phyloP scores from a whole-genome alignment of 2,329 filamentous ascomycete genomes.

The Pseudopithomyces maydicus region DNA sequence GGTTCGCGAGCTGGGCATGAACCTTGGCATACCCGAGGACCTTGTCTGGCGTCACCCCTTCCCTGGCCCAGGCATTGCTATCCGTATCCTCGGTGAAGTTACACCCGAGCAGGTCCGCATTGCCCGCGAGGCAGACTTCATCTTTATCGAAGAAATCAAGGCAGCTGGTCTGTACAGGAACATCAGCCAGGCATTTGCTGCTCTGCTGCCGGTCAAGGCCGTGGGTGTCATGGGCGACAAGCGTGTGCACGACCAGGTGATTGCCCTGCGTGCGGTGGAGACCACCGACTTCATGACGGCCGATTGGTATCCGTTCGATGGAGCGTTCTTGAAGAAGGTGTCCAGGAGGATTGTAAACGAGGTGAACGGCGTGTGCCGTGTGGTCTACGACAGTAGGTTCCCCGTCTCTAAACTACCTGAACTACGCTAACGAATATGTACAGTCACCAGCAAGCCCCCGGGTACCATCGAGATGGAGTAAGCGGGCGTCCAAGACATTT shows the following conservation, averaged over 20 bases:
- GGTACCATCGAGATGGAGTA: slow-evolving; percentile 79
- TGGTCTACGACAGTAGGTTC: slow-evolving; percentile 69
- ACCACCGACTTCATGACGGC: slow-evolving; percentile 77
- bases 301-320: slow-evolving; percentile 69
- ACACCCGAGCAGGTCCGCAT: slow-evolving; percentile 80
- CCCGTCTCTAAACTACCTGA: slow-evolving; percentile 9
- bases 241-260: slow-evolving; percentile 67
- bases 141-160: slow-evolving; percentile 78
- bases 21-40: slow-evolving; percentile 73
- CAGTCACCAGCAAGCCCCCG: slow-evolving; percentile 68
- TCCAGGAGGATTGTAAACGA: slow-evolving; percentile 74
- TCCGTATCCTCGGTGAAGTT: slow-evolving; percentile 83
- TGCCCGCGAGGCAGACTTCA: slow-evolving; percentile 75
- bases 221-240: slow-evolving; percentile 75
- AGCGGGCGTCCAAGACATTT: neutral
- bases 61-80: slow-evolving; percentile 75
- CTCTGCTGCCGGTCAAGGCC: slow-evolving; percentile 67
- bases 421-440: slow-evolving; percentile 19
- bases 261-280: slow-evolving; percentile 66
- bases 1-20: slow-evolving; percentile 70
- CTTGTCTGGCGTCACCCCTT: slow-evolving; percentile 81
- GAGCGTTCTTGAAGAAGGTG: slow-evolving; percentile 68
- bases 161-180: slow-evolving; percentile 74
- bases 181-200: slow-evolving; percentile 72
- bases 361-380: slow-evolving; percentile 72